phyloP scores from a whole-genome alignment of 305 asterid species.

The Nicotiana rustica region DNA sequence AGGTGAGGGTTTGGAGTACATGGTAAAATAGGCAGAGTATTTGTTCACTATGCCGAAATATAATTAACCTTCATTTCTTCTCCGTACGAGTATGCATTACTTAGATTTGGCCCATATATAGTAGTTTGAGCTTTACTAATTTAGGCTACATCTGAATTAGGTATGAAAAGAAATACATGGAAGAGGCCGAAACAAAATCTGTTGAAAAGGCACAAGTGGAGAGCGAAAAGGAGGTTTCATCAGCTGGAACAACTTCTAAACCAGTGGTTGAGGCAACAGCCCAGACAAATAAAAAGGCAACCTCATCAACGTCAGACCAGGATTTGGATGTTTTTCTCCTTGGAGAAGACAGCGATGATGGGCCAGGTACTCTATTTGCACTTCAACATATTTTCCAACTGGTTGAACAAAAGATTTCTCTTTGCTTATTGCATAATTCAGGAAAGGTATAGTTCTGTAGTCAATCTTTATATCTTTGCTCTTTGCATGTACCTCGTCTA shows the following conservation, averaged over 20 bases:
- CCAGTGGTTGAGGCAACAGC: conserved; percentile 49
- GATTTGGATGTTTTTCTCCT: conserved; percentile 88
- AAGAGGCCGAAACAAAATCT: conserved; percentile 59
- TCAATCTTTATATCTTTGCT: conserved; percentile 22
- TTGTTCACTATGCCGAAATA: conserved; percentile 5
- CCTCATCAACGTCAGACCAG: conserved; percentile 67
- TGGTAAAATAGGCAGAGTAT: neutral
- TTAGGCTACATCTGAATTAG: conserved; percentile 45
- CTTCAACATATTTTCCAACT: conserved; percentile 17
- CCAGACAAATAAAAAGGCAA: conserved; percentile 53
- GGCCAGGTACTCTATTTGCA: conserved; percentile 63
- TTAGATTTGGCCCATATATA: neutral
- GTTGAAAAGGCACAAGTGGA: conserved; percentile 58
- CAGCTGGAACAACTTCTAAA: conserved; percentile 57
- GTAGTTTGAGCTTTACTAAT: conserved; percentile 24
- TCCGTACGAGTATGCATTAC: neutral
- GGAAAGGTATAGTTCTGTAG: neutral
- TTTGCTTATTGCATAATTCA: neutral
- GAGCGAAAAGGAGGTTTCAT: conserved; percentile 55
- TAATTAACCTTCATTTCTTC: neutral
- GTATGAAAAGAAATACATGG: conserved; percentile 76
- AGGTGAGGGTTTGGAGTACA: neutral
- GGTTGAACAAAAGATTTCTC: neutral
- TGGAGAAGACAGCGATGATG: conserved; percentile 80
- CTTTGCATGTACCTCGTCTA: conserved; percentile 2